Evolutionary conservation across 2,329 filamentous ascomycete species (phyloP), one percentile per base, ranked within the genome.

Genomic region (Fusarium proliferatum): DNA sequence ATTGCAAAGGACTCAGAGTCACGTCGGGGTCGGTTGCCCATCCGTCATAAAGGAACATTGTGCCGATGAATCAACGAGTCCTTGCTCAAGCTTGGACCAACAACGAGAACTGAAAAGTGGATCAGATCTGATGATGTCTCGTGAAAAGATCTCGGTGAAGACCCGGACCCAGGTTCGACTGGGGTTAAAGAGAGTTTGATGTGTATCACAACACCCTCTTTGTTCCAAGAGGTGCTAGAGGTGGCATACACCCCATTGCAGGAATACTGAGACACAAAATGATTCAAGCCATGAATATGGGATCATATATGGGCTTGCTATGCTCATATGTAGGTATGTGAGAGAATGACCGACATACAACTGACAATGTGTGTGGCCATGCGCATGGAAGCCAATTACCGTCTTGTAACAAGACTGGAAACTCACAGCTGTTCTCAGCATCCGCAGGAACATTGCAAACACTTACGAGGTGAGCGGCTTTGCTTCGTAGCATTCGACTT

Each of bases 111-210:
- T 34, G 43, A 62, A 70, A 21, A 41, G 58, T 67, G 72, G 65
- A 61, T 30, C 49, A 61, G 66, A 74, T 74, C 72, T 75, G 65
- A 52, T 73, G 65, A 73, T 75, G 72, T 72, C 68, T 65, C 71
- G 51, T 55, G 66, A 75, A 67, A 46, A 61, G 72, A 75, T 75
- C 72, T 75, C 72, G 72, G 72, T 75, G 72, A 75, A 75, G 72
- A 51, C 65, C 72, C 61, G 66, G 66, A 58, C 64, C 66, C 51
- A 73, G 48, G 61, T 49, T 49, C 36, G 43, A 61, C 43, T 61
- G 39, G 58, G 62, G 53, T 39, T 45, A 45, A 28, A 43, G 38
- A 52, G 56, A 41, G 43, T 71, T 64, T 70, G 46, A 38, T 55
- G 69, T 41, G 42, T 56, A 49, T 45, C 55, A 68, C 46, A 51